Percentiles rank a stretch among this genome's conserved stretches.
Evolutionary conservation across 2,329 filamentous ascomycete genomes (phyloP).

Genomic region (Monosporascus sp.): DNA sequence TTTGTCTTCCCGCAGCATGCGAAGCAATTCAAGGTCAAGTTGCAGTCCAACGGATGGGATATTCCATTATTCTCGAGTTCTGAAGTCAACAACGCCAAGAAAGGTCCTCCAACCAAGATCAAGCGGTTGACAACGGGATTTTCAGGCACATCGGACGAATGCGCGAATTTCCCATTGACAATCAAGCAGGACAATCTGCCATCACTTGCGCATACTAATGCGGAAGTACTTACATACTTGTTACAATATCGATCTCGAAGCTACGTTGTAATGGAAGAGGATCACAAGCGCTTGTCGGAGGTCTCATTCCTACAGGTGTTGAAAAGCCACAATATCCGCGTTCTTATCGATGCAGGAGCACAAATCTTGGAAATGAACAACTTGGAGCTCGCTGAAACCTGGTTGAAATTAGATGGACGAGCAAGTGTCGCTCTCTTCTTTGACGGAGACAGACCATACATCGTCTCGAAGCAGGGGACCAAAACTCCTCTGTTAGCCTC

Average conservation of each 20-base stretch:
- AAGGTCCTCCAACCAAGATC: slow-evolving; percentile 5
- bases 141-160: slow-evolving; percentile 39
- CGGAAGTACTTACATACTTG: slow-evolving; percentile 56
- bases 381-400: slow-evolving; percentile 39
- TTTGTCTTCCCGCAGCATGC: slow-evolving; percentile 62
- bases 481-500: slow-evolving; percentile 44
- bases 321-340: slow-evolving; percentile 31
- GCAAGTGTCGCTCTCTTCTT: slow-evolving; percentile 52
- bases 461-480: slow-evolving; percentile 33
- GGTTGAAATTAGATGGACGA: slow-evolving; percentile 41
- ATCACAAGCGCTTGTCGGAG: slow-evolving; percentile 38
- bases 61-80: slow-evolving; percentile 42
- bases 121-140: slow-evolving; percentile 57
- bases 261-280: slow-evolving; percentile 35
- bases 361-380: slow-evolving; percentile 60
- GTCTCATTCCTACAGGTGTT: slow-evolving; percentile 38
- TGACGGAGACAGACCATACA: slow-evolving; percentile 39
- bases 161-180: slow-evolving; percentile 40
- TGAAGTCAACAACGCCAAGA: slow-evolving; percentile 5
- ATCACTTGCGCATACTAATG: slow-evolving; percentile 54
- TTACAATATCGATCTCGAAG: slow-evolving; percentile 44
- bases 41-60: slow-evolving; percentile 65
- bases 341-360: slow-evolving; percentile 61
- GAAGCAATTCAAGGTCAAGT: slow-evolving; percentile 58
- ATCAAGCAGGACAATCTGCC: slow-evolving; percentile 58